Evolutionary conservation across 2,329 filamentous ascomycete species (phyloP).

Genomic region (Aspergillus thermomutatus): DNA sequence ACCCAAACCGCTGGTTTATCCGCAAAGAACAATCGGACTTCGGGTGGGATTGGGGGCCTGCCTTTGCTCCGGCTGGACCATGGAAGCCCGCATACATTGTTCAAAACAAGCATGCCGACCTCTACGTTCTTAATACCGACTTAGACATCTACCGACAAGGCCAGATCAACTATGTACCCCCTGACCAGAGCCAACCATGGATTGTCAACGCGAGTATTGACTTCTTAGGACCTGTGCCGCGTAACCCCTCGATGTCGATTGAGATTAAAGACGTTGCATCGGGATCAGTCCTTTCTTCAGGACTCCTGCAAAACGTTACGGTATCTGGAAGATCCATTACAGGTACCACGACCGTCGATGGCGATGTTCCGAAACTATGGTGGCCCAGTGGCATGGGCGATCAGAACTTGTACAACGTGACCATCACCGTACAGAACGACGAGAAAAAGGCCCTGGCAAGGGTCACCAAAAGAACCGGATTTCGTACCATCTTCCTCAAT

Average conservation of each 20-base stretch:
- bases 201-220: constrained; percentile 61
- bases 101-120: constrained; percentile 44
- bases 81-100: constrained; percentile 60
- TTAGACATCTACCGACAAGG: constrained; percentile 58
- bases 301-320: constrained; percentile 40
- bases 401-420: constrained; percentile 58
- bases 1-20: constrained; percentile 54
- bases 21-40: constrained; percentile 62
- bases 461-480: constrained; percentile 55
- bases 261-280: constrained; percentile 43
- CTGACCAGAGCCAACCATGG: constrained; percentile 57
- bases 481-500: constrained; percentile 61
- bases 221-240: constrained; percentile 49
- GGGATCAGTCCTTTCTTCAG: constrained; percentile 39
- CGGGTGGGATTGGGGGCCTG: constrained; percentile 64
- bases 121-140: constrained; percentile 53
- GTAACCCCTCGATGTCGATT: constrained; percentile 45
- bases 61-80: constrained; percentile 60
- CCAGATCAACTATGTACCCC: constrained; percentile 57
- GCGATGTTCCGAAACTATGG: constrained; percentile 53
- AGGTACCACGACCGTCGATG: constrained; percentile 46
- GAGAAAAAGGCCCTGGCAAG: constrained; percentile 38
- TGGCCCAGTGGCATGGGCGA: constrained; percentile 58
- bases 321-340: constrained; percentile 46
- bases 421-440: constrained; percentile 44